Evolutionary conservation across 306 rosid genomes (phyloP), one percentile per base, ranked within the genome.

Genomic region (Corylus heterophylla): DNA sequence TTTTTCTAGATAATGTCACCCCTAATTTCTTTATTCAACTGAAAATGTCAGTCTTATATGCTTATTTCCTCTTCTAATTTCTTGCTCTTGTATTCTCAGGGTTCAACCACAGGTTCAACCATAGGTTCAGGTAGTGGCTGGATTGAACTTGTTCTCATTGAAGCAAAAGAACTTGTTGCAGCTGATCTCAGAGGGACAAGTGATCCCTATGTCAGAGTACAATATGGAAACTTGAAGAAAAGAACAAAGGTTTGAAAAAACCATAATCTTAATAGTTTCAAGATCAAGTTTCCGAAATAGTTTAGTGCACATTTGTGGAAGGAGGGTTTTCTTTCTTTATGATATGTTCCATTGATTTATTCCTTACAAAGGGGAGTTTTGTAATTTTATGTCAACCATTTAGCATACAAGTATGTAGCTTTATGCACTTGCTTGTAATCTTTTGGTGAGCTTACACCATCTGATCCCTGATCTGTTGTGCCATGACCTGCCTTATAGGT

Each of bases 141-240:
- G 98, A 81, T 96, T 72, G 99, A 96, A 81, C 94, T 96, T 84
- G 90, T 87, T 81, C 86, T 96, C 78, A 85, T 96, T 61, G 99
- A 91, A 85, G 99, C 89, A 31, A 93, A 81, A 77, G 99, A 96
- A 78, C 97, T 96, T 59, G 49, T 93, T 82, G 99, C 97, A 5
- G 99, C 99, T 27, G 99, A 96, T 87, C 84, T 96, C 76, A 86
- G 99, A 88, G 99, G 99, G 74, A 96, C 99, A 56, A 96, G 99
- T 78, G 99, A 96, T 86, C 99, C 99, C 3, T 96, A 84, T 54
- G 99, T 96, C 77, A 89, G 96, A 85, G 98, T 93, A 42, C 93
- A 93, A 4, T 93, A 93, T 47, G 99, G 99, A 76, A 86, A 71
- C 80, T 72, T 90, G 77, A 96, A 91, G 97, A 93, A 75, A 90